A percentile compares a stretch with the other conserved stretches of the same genome.
These are phyloP conservation scores for Pholiota conissans DNA, from an alignment of 768 basidiomycete genomes.

Conservation along the genomic window DNA sequence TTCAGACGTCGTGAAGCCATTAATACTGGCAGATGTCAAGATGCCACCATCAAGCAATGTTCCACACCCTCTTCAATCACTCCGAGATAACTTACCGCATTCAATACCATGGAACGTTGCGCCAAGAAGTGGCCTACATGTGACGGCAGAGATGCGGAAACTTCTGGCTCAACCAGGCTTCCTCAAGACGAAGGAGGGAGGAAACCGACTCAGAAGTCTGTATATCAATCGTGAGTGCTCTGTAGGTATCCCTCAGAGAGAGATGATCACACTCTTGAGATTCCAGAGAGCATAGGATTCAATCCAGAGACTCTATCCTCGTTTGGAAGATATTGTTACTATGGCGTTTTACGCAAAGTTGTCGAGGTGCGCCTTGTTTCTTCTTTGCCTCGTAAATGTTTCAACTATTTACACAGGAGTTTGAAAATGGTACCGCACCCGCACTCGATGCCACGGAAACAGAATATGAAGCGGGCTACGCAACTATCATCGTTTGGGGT, in stretches of 20 bases:
- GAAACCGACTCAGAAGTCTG: neutral
- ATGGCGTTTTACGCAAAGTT: conserved; percentile 22
- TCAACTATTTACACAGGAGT: conserved; percentile 13
- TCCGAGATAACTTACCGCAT: neutral
- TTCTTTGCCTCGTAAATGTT: too few relatives aligned
- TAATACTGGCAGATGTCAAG: neutral
- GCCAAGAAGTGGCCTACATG: neutral
- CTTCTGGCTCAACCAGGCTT: neutral
- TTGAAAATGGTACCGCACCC: conserved; percentile 33
- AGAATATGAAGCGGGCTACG: conserved; percentile 41
- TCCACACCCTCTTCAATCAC: neutral
- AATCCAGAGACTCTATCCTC: conserved; percentile 23
- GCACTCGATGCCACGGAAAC: conserved; percentile 42
- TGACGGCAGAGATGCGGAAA: neutral
- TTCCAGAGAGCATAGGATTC: conserved; percentile 29
- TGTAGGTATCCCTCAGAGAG: too few relatives aligned
- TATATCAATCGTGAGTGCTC: neutral
- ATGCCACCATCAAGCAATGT: neutral
- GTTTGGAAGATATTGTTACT: conserved; percentile 27
- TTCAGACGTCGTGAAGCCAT: too few relatives aligned
- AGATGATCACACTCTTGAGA: too few relatives aligned
- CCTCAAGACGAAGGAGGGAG: neutral
- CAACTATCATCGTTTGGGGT: conserved; percentile 38
- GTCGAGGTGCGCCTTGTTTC: neutral
- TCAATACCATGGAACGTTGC: neutral